Evolutionary conservation across 2,329 filamentous ascomycete species (phyloP).

Genomic region (Magnaporthiopsis poae): DNA sequence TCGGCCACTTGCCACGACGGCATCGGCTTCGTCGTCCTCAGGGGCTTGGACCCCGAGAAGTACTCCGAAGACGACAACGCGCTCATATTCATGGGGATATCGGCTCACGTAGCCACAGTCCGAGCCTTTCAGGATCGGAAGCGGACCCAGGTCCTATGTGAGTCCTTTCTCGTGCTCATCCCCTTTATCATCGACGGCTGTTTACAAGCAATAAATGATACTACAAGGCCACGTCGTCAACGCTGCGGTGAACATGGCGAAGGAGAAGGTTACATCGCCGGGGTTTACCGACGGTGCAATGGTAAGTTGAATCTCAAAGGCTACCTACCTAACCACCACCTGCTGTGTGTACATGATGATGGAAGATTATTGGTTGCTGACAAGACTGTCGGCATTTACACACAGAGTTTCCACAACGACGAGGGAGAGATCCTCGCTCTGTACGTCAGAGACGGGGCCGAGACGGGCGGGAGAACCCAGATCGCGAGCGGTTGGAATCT

Average conservation of each 20-base stretch:
- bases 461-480: constrained; percentile 45
- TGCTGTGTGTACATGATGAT: not conserved
- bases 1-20: constrained; percentile 46
- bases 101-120: constrained; percentile 44
- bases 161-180: not conserved
- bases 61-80: constrained; percentile 47
- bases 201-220: not conserved
- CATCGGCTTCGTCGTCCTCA: constrained; percentile 52
- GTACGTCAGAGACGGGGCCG: constrained; percentile 40
- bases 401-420: constrained; percentile 31
- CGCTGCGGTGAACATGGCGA: not conserved
- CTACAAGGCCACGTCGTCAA: constrained; percentile 2
- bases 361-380: not conserved
- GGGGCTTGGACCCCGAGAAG: constrained; percentile 42
- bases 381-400: constrained; percentile 34
- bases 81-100: constrained; percentile 49
- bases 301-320: not conserved
- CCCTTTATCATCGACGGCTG: not conserved
- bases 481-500: constrained; percentile 48
- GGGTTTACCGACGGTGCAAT: not conserved
- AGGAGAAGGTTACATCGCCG: not conserved
- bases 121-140: constrained; percentile 40
- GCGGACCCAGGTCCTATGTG: not conserved
- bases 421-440: constrained; percentile 2
- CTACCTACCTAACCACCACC: not conserved